Evolutionary conservation across 2,329 filamentous ascomycete species (phyloP).

Genomic region (Fusarium multiceps): DNA sequence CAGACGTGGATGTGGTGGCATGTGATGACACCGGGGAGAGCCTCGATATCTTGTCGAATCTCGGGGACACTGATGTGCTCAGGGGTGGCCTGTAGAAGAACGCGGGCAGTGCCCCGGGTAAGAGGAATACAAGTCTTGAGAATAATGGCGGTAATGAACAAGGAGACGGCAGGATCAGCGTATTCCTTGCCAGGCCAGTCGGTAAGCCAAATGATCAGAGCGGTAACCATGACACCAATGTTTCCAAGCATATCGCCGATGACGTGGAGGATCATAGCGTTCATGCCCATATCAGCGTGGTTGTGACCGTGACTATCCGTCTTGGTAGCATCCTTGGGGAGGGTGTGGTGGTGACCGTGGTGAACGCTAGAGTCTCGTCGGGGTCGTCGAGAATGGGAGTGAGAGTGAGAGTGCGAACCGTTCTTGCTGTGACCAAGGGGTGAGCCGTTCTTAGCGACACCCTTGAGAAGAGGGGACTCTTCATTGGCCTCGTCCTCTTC

Average conservation of each 20-base stretch:
- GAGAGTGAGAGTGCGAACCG: slow-evolving; percentile 32
- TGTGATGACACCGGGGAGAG: slow-evolving; percentile 84
- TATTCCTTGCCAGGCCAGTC: slow-evolving; percentile 85
- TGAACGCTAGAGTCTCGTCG: slow-evolving; percentile 68
- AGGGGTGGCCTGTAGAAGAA: slow-evolving; percentile 93
- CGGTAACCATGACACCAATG: slow-evolving; percentile 84
- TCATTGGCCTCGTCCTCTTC: slow-evolving; percentile 59
- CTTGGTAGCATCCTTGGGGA: slow-evolving; percentile 71
- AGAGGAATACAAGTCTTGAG: slow-evolving; percentile 80
- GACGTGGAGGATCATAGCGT: slow-evolving; percentile 80
- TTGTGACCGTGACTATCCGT: slow-evolving; percentile 79
- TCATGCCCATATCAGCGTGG: slow-evolving; percentile 95
- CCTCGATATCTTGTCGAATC: slow-evolving; percentile 90
- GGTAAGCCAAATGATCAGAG: slow-evolving; percentile 91
- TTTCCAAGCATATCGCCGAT: slow-evolving; percentile 89
- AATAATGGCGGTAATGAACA: slow-evolving; percentile 89
- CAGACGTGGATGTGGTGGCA: slow-evolving; percentile 98
- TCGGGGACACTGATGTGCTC: slow-evolving; percentile 88
- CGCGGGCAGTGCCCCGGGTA: slow-evolving; percentile 82
- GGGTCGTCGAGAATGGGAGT: slow-evolving; percentile 44
- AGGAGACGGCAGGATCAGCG: slow-evolving; percentile 89
- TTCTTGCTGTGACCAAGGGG: slow-evolving; percentile 42
- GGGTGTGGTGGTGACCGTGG: slow-evolving; percentile 81
- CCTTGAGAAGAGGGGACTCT: slow-evolving; percentile 61
- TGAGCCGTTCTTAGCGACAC: slow-evolving; percentile 48